These are phyloP conservation scores for Rhodotorula diobovata DNA, from an alignment of 768 basidiomycete genomes.

Conservation along the genomic window DNA sequence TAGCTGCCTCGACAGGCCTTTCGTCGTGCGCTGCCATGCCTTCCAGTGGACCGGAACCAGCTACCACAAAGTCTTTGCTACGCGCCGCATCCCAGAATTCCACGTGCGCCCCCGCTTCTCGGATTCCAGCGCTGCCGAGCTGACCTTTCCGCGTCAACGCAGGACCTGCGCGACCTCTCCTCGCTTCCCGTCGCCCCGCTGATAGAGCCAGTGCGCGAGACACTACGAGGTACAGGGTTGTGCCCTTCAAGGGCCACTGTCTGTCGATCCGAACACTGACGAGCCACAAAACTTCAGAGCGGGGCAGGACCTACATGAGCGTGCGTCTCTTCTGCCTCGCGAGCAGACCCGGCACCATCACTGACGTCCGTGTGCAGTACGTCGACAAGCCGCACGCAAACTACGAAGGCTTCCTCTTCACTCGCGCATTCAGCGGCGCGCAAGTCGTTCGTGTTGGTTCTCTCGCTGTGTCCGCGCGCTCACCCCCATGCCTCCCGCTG, in stretches of 20 bases:
- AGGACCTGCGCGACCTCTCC: not conserved
- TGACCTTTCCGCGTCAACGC: not conserved
- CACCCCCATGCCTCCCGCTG: no score
- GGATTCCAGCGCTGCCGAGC: not conserved
- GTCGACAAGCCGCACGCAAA: not conserved
- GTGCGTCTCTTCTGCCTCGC: not conserved
- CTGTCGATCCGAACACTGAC: no score
- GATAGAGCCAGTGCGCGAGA: no score
- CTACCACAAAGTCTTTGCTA: not conserved
- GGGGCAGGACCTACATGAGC: not conserved
- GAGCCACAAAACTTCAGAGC: no score
- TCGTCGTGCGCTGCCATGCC: not conserved
- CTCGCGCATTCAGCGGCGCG: constrained; percentile 9
- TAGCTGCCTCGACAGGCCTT: not conserved
- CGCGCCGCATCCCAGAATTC: constrained; percentile 8
- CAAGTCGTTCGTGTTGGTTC: not conserved
- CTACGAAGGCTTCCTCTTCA: constrained; percentile 13
- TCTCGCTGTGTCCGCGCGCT: not conserved
- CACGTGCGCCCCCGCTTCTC: not conserved
- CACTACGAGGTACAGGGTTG: no score
- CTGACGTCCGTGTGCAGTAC: not conserved
- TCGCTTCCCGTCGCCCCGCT: not conserved
- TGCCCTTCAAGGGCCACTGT: no score
- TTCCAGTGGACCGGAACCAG: not conserved
- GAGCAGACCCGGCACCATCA: no score